Conservation (phyloP, 2,329 filamentous ascomycete species). For the Cytospora leucostoma region DNA sequence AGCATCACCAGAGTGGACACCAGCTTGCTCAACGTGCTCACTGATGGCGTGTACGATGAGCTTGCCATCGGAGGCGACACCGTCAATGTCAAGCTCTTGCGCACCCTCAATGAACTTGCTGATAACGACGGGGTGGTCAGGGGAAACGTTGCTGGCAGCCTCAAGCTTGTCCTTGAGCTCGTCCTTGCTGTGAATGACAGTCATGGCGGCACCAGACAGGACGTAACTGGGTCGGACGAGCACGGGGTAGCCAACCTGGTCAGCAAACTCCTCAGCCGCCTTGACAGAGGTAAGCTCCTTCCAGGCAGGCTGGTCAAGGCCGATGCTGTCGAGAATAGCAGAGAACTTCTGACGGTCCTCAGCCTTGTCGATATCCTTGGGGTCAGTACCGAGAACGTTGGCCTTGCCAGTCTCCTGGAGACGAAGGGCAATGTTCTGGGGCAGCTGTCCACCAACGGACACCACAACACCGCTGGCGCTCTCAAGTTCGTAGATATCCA, state of each 20-base stretch:
- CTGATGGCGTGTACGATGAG: constrained; percentile 89
- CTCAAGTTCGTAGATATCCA: constrained; percentile 98
- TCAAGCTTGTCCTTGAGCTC: constrained; percentile 95
- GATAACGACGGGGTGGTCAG: constrained; percentile 97
- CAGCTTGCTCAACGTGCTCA: constrained; percentile 95
- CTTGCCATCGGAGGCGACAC: constrained; percentile 82
- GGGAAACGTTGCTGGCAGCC: constrained; percentile 85
- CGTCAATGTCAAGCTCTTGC: constrained; percentile 94
- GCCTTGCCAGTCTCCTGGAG: constrained; percentile 90
- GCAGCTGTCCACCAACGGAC: constrained; percentile 92
- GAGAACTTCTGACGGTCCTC: constrained; percentile 99
- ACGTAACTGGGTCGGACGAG: constrained; percentile 95
- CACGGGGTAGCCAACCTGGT: constrained; percentile 87
- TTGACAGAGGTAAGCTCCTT: constrained; percentile 90
- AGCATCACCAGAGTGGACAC: constrained; percentile 97
- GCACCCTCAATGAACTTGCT: constrained; percentile 98
- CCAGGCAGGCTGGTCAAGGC: constrained; percentile 96
- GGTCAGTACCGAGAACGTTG: constrained; percentile 89
- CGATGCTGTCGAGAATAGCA: constrained; percentile 93
- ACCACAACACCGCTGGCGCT: constrained; percentile 84
- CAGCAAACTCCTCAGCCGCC: constrained; percentile 84
- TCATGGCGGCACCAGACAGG: constrained; percentile 97
- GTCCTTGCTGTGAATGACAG: constrained; percentile 82
- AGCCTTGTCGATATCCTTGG: constrained; percentile 93
- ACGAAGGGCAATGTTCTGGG: constrained; percentile 94